Conservation (phyloP, 495 filamentous ascomycete species). For the Tuber magnatum region DNA sequence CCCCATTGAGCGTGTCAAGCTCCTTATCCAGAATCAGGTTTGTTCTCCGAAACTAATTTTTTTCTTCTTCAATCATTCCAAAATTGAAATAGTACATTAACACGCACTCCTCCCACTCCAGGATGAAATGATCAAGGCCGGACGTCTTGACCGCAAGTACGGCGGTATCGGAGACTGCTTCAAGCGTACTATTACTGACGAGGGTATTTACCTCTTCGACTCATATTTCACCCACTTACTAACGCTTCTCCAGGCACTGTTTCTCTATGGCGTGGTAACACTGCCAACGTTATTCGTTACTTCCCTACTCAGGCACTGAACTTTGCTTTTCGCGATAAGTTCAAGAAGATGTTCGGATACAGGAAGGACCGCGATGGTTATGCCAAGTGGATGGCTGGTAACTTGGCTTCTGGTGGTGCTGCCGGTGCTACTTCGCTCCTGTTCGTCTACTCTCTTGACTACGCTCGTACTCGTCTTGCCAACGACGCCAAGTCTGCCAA, state of each 20-base stretch:
- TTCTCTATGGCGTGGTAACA: slow-evolving; percentile 98
- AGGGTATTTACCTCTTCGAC: slow-evolving; percentile 52
- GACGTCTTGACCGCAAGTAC: slow-evolving; percentile 97
- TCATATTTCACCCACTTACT: slow-evolving; percentile 7
- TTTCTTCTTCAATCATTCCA: slow-evolving; percentile 1
- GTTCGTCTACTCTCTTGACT: slow-evolving; percentile 99
- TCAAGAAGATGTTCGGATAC: slow-evolving; percentile 99
- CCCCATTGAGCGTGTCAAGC: slow-evolving; percentile 99
- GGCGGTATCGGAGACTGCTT: slow-evolving; percentile 92
- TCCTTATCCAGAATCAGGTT: slow-evolving; percentile 99
- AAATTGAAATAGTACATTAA: slow-evolving; percentile 19
- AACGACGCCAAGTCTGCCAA: slow-evolving; percentile 98
- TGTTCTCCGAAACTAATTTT: slow-evolving; percentile 39
- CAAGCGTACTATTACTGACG: slow-evolving; percentile 70
- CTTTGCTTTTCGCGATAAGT: slow-evolving; percentile 99
- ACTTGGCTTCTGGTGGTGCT: slow-evolving; percentile 99
- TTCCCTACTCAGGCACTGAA: slow-evolving; percentile 99
- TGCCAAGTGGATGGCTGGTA: slow-evolving; percentile 98
- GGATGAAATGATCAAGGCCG: slow-evolving; percentile 99
- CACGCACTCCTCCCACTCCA: slow-evolving; percentile 41
- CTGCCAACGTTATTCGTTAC: slow-evolving; percentile 99
- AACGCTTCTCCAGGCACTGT: slow-evolving; percentile 49
- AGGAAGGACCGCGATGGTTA: slow-evolving; percentile 99
- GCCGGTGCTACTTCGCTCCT: slow-evolving; percentile 99
- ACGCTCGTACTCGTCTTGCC: slow-evolving; percentile 99